Conservation (phyloP, 805 yeast genomes). For the Komagataella phaffii region DNA sequence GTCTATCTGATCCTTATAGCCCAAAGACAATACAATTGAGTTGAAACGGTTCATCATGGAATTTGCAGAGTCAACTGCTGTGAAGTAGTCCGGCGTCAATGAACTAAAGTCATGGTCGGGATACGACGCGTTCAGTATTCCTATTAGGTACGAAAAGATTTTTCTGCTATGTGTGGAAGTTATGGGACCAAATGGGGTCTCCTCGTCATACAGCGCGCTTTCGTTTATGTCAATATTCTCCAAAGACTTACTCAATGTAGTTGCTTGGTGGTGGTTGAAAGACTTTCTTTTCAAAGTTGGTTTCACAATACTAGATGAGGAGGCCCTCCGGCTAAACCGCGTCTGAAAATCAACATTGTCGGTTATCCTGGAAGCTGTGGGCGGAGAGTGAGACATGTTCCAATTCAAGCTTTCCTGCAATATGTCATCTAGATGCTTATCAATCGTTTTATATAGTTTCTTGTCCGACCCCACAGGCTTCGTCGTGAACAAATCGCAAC, state of each 20-base stretch:
- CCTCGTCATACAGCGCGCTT: slow-evolving; percentile 2
- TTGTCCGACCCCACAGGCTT: slow-evolving; percentile 86
- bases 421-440: slow-evolving; percentile 55
- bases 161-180: slow-evolving; percentile 77
- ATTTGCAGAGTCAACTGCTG: slow-evolving; percentile 33
- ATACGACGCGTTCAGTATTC: slow-evolving; percentile 80
- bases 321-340: slow-evolving; percentile 1
- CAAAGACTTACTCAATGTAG: background rate
- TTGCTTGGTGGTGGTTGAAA: slow-evolving; percentile 9
- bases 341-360: background rate
- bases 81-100: slow-evolving; percentile 67
- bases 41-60: slow-evolving; percentile 57
- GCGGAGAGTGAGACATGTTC: slow-evolving; percentile 5
- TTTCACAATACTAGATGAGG: slow-evolving; percentile 1
- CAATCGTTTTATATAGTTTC: slow-evolving; percentile 78
- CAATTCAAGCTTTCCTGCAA: slow-evolving; percentile 26
- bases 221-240: slow-evolving; percentile 1
- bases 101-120: slow-evolving; percentile 93
- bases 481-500: slow-evolving; percentile 88
- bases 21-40: slow-evolving; percentile 58
- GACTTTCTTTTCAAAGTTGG: background rate
- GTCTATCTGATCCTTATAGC: slow-evolving; percentile 20
- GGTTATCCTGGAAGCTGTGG: background rate
- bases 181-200: slow-evolving; percentile 83
- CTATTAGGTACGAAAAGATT: slow-evolving; percentile 81